These are phyloP conservation scores for Ilex aquifolium DNA, from an alignment of 257 asterid species.

Conservation along the genomic window DNA sequence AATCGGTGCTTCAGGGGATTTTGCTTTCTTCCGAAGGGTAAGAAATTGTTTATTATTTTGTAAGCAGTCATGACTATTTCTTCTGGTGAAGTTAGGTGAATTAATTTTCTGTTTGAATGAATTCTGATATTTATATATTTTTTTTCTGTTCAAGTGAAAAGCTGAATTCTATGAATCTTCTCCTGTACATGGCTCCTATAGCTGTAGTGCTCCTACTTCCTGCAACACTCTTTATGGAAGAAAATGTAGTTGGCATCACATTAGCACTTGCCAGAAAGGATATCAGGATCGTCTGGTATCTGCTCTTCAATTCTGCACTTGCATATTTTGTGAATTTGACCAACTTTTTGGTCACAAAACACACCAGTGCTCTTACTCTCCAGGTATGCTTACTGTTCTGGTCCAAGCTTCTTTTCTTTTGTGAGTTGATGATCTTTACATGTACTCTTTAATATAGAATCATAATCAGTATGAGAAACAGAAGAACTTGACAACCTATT, in stretches of 20 bases:
- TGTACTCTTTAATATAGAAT: too few relatives aligned
- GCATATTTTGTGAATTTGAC: slow-evolving; percentile 64
- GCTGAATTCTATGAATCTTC: slow-evolving; percentile 60
- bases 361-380: slow-evolving; percentile 63
- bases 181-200: slow-evolving; percentile 62
- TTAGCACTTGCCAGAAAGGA: slow-evolving; percentile 53
- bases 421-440: neutral
- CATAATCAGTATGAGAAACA: too few relatives aligned
- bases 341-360: slow-evolving; percentile 66
- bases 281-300: slow-evolving; percentile 47
- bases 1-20: slow-evolving; percentile 59
- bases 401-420: slow-evolving; percentile 1
- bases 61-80: too few relatives aligned
- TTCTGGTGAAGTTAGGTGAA: too few relatives aligned
- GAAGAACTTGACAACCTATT: too few relatives aligned
- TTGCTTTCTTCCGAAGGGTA: slow-evolving; percentile 69
- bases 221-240: slow-evolving; percentile 52
- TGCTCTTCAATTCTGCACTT: slow-evolving; percentile 58
- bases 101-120: neutral
- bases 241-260: slow-evolving; percentile 57
- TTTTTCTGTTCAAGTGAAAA: slow-evolving; percentile 38
- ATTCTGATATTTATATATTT: slow-evolving; percentile 19
- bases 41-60: neutral
- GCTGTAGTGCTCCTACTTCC: slow-evolving; percentile 60
- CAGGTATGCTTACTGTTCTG: slow-evolving; percentile 36